Base-by-base conservation (phyloP, 345 rosid species). In the Bruguiera parviflora region DNA sequence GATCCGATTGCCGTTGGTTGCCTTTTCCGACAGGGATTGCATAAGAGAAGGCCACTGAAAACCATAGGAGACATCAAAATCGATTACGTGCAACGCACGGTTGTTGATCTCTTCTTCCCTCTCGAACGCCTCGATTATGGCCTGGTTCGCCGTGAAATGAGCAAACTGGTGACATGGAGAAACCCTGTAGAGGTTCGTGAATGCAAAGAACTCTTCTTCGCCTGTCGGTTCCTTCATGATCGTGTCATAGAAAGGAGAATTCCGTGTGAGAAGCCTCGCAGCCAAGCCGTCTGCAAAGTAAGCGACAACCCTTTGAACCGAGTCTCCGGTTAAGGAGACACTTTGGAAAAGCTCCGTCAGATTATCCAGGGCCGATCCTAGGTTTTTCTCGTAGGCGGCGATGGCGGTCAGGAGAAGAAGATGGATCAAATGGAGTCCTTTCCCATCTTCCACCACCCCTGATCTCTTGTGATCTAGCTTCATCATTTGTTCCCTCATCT, bases 31-130 rank as follows among this genome's bases (percentile, higher is more conserved):
- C 1, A 86, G 58, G 3, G 93, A 86, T 53, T 88, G 93, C n/a
- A 88, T 86, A 7, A 88, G 73, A 8, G 90, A 88, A 20, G 93
- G 93, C 93, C 93, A 86, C 4, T 88, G 90, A 55, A 88, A 86
- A 5, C 93, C 93, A 31, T 83, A 79, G 0, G 83, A 84, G 58
- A 83, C 83, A 20, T 86, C 89, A 27, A 88, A 86, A 47, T 88
- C 93, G 20, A 88, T 59, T 5, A 88, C 82, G 32, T 88, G 93
- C 35, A 88, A 72, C 8, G 86, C 79, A 2, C 78, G 66, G 72
- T 56, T 83, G 59, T 78, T 81, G 11, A 7, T 53, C 3, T 71
- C 73, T 61, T 70, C 80, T 65, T 86, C 85, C 39, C 66, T 79
- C 72, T 88, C 89, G 22, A 83, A 86, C 1, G 77, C 86, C 68